These are phyloP conservation scores for Daedaleopsis nitida DNA, from an alignment of 768 basidiomycete genomes.

Conservation along the genomic window DNA sequence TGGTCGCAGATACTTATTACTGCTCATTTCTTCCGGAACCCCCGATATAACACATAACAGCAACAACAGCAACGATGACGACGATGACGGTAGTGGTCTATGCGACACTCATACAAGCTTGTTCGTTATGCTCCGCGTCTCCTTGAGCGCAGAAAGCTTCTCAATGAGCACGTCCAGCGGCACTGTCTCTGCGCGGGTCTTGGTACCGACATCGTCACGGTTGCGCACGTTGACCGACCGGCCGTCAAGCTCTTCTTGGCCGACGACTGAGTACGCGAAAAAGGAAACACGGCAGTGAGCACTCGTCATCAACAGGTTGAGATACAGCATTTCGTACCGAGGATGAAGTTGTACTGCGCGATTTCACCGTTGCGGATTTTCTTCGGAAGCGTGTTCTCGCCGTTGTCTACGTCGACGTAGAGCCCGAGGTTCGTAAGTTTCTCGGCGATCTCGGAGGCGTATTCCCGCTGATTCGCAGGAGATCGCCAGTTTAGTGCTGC, in stretches of 20 bases:
- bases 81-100: background rate
- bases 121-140: constrained; percentile 52
- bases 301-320: background rate
- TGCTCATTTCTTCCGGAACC: background rate
- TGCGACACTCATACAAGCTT: constrained; percentile 35
- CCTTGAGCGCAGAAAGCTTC: constrained; percentile 76
- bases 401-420: constrained; percentile 91
- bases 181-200: constrained; percentile 75
- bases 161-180: constrained; percentile 69
- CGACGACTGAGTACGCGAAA: constrained; percentile 67
- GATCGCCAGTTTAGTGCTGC: constrained; percentile 1
- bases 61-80: background rate
- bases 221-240: constrained; percentile 94
- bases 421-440: constrained; percentile 70
- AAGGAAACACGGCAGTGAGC: background rate
- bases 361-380: constrained; percentile 98
- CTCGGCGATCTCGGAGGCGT: constrained; percentile 80
- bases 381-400: constrained; percentile 90
- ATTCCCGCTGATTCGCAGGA: constrained; percentile 66
- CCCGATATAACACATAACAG: background rate
- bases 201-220: constrained; percentile 88
- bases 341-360: constrained; percentile 96
- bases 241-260: constrained; percentile 85
- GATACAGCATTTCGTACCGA: constrained; percentile 53
- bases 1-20: background rate